Evolutionary conservation across 176 grass and related monocot genomes (phyloP).

Genomic region (Elymus sibiricus): DNA sequence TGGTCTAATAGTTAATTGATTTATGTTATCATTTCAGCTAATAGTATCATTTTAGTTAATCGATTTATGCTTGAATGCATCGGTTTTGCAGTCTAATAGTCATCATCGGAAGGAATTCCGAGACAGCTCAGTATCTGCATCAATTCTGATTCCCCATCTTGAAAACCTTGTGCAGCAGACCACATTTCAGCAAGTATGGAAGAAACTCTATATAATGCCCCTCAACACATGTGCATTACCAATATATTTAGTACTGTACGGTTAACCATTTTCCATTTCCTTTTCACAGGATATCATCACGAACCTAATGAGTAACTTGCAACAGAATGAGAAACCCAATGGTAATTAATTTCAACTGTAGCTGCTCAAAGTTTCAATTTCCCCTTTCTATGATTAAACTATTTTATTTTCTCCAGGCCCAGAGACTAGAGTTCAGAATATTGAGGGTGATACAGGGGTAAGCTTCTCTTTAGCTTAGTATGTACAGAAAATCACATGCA

Average conservation of each 20-base stretch:
- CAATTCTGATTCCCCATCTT: constrained; percentile 87
- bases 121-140: constrained; percentile 61
- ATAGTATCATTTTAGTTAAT: not conserved
- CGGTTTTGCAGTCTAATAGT: constrained; percentile 49
- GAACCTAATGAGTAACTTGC: constrained; percentile 74
- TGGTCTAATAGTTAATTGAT: not conserved
- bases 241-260: not conserved
- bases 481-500: not conserved
- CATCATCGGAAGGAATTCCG: constrained; percentile 57
- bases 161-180: constrained; percentile 95
- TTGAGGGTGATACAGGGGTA: constrained; percentile 42
- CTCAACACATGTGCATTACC: not conserved
- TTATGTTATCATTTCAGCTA: too few relatives aligned
- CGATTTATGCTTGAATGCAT: not conserved
- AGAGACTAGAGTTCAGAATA: constrained; percentile 30
- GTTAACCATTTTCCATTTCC: constrained; percentile 13
- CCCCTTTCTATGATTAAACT: not conserved
- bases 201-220: constrained; percentile 4
- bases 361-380: not conserved
- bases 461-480: constrained; percentile 22
- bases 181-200: constrained; percentile 90
- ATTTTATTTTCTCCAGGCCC: constrained; percentile 37
- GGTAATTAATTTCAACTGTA: constrained; percentile 37
- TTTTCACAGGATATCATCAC: constrained; percentile 70
- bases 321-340: constrained; percentile 64